Percentiles rank a stretch among this genome's conserved stretches.
Evolutionary conservation across 768 basidiomycete species (phyloP).

Genomic region (Multifurca ochricompacta): DNA sequence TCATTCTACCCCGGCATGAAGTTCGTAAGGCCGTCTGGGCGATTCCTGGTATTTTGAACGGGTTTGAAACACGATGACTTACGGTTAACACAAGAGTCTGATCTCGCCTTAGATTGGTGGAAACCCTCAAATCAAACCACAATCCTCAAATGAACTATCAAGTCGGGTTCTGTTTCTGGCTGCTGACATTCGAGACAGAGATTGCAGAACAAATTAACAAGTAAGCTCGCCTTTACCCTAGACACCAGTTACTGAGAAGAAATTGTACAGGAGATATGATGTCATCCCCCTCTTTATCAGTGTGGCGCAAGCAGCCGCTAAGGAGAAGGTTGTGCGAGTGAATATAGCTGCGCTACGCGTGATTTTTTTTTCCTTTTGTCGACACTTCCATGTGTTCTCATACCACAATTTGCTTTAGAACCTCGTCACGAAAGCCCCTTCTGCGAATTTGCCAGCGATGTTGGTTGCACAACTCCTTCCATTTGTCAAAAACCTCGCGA

Average conservation of each 20-base stretch:
- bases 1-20: constrained; percentile 72
- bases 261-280: constrained; percentile 67
- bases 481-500: constrained; percentile 74
- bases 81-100: not conserved
- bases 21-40: constrained; percentile 77
- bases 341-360: constrained; percentile 89
- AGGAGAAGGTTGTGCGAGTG: constrained; percentile 95
- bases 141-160: constrained; percentile 95
- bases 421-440: constrained; percentile 80
- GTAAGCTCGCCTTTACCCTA: constrained; percentile 36
- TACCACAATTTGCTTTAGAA: constrained; percentile 44
- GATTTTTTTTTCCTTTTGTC: not conserved
- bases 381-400: not conserved
- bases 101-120: constrained; percentile 52
- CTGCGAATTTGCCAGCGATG: constrained; percentile 88
- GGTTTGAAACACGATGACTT: constrained; percentile 36
- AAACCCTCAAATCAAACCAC: constrained; percentile 72
- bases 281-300: constrained; percentile 78
- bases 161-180: constrained; percentile 88
- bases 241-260: not conserved
- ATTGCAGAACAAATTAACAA: constrained; percentile 83
- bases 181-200: constrained; percentile 83
- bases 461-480: constrained; percentile 80
- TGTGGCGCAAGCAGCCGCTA: constrained; percentile 82
- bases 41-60: constrained; percentile 56